These are phyloP conservation scores for Stipa capillata DNA, from an alignment of 176 grass and related monocot genomes.

Conservation along the genomic window DNA sequence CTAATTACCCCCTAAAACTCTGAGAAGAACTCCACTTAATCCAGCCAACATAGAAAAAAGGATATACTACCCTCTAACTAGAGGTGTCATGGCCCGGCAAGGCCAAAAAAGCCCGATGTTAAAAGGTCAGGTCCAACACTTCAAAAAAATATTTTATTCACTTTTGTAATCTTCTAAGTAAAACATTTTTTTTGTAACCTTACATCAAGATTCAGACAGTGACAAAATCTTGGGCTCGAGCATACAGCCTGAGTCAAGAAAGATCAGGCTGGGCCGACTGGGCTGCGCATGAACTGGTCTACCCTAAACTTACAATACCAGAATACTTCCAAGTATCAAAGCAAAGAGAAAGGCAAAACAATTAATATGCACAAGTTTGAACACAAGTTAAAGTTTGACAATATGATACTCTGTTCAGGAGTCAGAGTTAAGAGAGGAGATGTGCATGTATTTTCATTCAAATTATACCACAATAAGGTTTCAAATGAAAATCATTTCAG, in stretches of 20 bases:
- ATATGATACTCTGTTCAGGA: not conserved
- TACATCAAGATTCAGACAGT: not conserved
- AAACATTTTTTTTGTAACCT: not conserved
- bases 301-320: not conserved
- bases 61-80: not conserved
- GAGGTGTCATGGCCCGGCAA: not conserved
- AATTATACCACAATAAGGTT: not conserved
- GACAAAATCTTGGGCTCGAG: not conserved
- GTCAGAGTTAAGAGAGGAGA: not conserved
- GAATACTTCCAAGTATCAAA: conserved; percentile 6
- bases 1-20: not conserved
- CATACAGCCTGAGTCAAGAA: too few relatives aligned
- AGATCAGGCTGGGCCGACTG: not conserved
- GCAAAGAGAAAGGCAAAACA: not conserved
- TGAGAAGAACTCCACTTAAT: not conserved
- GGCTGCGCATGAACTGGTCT: not conserved
- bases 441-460: conserved; percentile 9
- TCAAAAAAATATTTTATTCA: not conserved
- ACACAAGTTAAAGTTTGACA: not conserved
- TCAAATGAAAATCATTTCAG: not conserved
- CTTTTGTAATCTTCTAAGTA: not conserved
- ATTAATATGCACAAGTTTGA: not conserved
- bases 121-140: not conserved
- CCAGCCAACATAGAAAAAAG: not conserved
- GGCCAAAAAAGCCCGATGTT: not conserved